A percentile compares a stretch with the other conserved stretches of the same genome.
These are phyloP conservation scores for Volvox africanus DNA, from an alignment of 139 green algal species.

Conservation along the genomic window DNA sequence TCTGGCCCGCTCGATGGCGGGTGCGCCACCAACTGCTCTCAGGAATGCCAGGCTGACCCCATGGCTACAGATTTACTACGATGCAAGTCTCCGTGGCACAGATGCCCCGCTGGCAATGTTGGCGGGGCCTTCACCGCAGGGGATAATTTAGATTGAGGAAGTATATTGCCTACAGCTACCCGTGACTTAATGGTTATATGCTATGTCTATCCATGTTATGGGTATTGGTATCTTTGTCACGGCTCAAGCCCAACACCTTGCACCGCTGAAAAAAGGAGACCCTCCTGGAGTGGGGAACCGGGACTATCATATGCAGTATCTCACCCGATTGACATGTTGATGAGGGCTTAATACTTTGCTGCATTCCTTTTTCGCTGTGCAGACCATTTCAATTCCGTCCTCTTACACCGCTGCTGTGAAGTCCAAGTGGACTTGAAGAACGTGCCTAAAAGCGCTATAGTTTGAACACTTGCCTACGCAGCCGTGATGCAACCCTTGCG, in stretches of 20 bases:
- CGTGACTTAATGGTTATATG: no score
- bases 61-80: not conserved
- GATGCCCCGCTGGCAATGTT: not conserved
- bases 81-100: not conserved
- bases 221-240: no score
- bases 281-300: not conserved
- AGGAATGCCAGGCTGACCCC: not conserved
- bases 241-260: no score
- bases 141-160: not conserved
- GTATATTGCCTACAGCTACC: not conserved
- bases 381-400: no score
- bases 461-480: not conserved
- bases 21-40: not conserved
- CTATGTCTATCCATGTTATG: no score
- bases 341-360: no score
- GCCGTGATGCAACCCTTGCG: constrained; percentile 7
- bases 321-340: no score
- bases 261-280: no score
- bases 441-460: no score
- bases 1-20: constrained; percentile 14
- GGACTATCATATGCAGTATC: not conserved
- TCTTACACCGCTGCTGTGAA: no score
- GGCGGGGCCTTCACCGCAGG: not conserved
- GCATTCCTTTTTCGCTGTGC: no score
- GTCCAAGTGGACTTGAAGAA: no score